These are phyloP conservation scores for Verbascum thapsus DNA, from an alignment of 257 asterid genomes.

Conservation along the genomic window DNA sequence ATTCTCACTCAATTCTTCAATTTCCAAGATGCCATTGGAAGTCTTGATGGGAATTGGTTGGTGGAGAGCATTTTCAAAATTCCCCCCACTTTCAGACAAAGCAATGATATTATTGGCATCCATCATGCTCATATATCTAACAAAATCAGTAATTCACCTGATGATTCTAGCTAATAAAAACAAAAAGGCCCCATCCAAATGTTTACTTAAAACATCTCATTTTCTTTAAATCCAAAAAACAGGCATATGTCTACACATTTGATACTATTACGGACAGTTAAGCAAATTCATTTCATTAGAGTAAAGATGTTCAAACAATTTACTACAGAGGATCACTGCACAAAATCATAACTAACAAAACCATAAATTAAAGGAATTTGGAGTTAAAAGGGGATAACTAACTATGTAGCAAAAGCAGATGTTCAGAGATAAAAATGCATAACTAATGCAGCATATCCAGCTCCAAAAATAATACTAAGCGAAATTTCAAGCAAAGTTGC, in stretches of 20 bases:
- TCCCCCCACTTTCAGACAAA: slow-evolving; percentile 35
- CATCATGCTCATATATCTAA: slow-evolving; percentile 39
- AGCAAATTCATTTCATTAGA: slow-evolving; percentile 2
- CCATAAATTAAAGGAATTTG: not conserved
- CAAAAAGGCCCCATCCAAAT: slow-evolving; percentile 1
- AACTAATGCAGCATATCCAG: not conserved
- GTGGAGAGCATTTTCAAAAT: slow-evolving; percentile 31
- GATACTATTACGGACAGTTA: not conserved
- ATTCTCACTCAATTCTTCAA: slow-evolving; percentile 38
- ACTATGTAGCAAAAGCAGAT: slow-evolving; percentile 18
- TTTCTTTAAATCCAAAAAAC: slow-evolving; percentile 5
- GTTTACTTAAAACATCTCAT: not conserved
- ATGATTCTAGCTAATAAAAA: slow-evolving; percentile 18
- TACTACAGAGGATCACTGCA: slow-evolving; percentile 12
- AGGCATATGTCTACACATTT: not conserved
- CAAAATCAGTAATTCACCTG: slow-evolving; percentile 16
- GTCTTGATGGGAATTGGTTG: slow-evolving; percentile 25
- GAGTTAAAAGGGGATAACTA: slow-evolving; percentile 3
- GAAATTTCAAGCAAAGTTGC: slow-evolving; percentile 23
- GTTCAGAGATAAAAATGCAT: slow-evolving; percentile 1
- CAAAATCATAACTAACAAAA: not conserved
- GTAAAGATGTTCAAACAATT: slow-evolving; percentile 9
- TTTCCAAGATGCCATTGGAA: slow-evolving; percentile 31
- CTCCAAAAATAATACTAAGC: not conserved
- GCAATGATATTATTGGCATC: slow-evolving; percentile 42